phyloP scores from a whole-genome alignment of 495 filamentous ascomycete species.

The Penicillium odoratum region DNA sequence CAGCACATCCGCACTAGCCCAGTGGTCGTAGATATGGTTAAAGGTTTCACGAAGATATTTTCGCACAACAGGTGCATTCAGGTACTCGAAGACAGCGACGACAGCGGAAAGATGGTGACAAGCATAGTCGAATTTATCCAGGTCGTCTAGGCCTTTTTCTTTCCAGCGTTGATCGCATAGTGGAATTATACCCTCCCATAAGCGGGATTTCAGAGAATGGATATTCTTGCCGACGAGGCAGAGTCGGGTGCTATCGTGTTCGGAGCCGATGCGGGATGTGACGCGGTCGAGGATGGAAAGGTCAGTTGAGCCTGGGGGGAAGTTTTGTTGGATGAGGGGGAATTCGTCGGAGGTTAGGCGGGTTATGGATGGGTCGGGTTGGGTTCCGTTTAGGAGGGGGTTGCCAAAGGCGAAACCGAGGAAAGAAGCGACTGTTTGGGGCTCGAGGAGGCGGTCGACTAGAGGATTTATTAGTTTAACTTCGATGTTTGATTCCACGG shows the following conservation, averaged over 20 bases:
- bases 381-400: slow-evolving; percentile 15
- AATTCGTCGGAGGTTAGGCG: slow-evolving; percentile 8
- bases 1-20: slow-evolving; percentile 21
- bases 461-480: neutral
- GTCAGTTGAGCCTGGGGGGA: slow-evolving; percentile 5
- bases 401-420: slow-evolving; percentile 12
- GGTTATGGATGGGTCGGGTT: slow-evolving; percentile 1
- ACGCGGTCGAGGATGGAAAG: slow-evolving; percentile 13
- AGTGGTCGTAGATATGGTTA: slow-evolving; percentile 31
- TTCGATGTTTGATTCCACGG: neutral
- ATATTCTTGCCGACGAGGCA: slow-evolving; percentile 32
- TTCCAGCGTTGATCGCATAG: slow-evolving; percentile 35
- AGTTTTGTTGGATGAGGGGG: slow-evolving; percentile 1
- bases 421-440: slow-evolving; percentile 19
- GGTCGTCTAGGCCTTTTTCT: slow-evolving; percentile 28
- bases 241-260: slow-evolving; percentile 15
- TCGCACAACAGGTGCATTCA: slow-evolving; percentile 21
- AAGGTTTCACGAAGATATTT: slow-evolving; percentile 27
- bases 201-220: slow-evolving; percentile 25
- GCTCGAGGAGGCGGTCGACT: slow-evolving; percentile 28
- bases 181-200: slow-evolving; percentile 36
- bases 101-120: slow-evolving; percentile 30
- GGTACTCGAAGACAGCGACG: slow-evolving; percentile 33
- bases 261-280: slow-evolving; percentile 19
- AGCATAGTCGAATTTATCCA: slow-evolving; percentile 33